Evolutionary conservation across 2,329 filamentous ascomycete species (phyloP).

Genomic region (Talaromyces rugulosus): DNA sequence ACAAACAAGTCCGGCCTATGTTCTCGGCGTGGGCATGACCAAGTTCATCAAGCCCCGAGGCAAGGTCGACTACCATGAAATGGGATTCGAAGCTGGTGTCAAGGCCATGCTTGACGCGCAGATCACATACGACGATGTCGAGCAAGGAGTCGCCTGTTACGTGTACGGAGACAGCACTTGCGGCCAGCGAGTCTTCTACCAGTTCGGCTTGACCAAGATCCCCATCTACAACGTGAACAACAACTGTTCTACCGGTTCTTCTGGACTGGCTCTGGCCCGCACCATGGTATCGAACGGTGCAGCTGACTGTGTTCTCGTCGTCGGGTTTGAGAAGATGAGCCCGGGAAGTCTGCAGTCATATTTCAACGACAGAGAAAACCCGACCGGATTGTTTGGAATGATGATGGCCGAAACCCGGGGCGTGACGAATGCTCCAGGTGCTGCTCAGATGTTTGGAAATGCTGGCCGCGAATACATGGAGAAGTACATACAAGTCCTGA

Average conservation of each 20-base stretch:
- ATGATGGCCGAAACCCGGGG: slow-evolving; percentile 85
- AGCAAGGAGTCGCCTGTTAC: slow-evolving; percentile 94
- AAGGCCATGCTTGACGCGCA: slow-evolving; percentile 74
- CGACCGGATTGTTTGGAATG: slow-evolving; percentile 64
- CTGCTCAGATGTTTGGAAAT: slow-evolving; percentile 94
- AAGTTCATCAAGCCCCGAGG: slow-evolving; percentile 97
- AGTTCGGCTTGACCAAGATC: slow-evolving; percentile 95
- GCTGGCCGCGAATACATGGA: slow-evolving; percentile 93
- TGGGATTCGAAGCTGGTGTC: slow-evolving; percentile 87
- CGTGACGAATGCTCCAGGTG: slow-evolving; percentile 73
- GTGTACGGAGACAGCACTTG: slow-evolving; percentile 95
- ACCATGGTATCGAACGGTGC: slow-evolving; percentile 75
- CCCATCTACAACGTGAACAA: slow-evolving; percentile 99
- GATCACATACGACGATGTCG: slow-evolving; percentile 94
- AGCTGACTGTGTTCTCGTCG: slow-evolving; percentile 82
- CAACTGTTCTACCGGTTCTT: slow-evolving; percentile 95
- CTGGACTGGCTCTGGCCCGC: slow-evolving; percentile 78
- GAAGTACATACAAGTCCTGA: slow-evolving; percentile 53
- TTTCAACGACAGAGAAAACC: slow-evolving; percentile 81
- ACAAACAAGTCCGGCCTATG: slow-evolving; percentile 62
- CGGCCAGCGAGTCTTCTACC: slow-evolving; percentile 96
- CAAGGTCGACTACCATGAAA: slow-evolving; percentile 90
- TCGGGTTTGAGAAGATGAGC: slow-evolving; percentile 99
- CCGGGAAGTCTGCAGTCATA: slow-evolving; percentile 77
- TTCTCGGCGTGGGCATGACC: slow-evolving; percentile 97